Evolutionary conservation across 2,329 filamentous ascomycete species (phyloP).

Genomic region (Venturia carpophila): DNA sequence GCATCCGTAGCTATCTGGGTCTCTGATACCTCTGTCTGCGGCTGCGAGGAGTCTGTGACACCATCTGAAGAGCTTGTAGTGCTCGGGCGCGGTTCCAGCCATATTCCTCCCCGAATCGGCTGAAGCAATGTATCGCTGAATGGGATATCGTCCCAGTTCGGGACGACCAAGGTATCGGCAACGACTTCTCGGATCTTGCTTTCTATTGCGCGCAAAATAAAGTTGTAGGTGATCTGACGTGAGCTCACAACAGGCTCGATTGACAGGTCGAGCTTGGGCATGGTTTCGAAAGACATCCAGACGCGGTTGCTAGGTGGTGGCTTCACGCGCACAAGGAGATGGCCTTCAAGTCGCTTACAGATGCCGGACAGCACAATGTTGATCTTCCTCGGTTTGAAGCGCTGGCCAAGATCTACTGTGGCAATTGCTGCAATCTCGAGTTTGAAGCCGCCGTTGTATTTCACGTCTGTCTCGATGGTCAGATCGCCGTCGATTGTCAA

Average conservation of each 20-base stretch:
- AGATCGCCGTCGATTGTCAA: slow-evolving; percentile 88
- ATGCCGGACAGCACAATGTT: slow-evolving; percentile 81
- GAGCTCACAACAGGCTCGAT: slow-evolving; percentile 94
- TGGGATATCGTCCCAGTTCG: slow-evolving; percentile 93
- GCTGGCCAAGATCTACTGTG: slow-evolving; percentile 77
- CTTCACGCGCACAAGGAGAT: slow-evolving; percentile 79
- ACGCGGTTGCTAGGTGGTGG: slow-evolving; percentile 89
- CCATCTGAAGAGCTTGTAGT: slow-evolving; percentile 19
- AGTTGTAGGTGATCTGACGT: slow-evolving; percentile 87
- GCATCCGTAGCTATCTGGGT: slow-evolving; percentile 19
- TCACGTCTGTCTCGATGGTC: slow-evolving; percentile 75
- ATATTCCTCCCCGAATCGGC: slow-evolving; percentile 78
- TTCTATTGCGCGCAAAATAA: slow-evolving; percentile 89
- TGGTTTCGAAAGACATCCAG: slow-evolving; percentile 94
- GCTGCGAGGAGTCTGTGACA: slow-evolving; percentile 24
- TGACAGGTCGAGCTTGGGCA: slow-evolving; percentile 88
- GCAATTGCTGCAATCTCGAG: slow-evolving; percentile 89
- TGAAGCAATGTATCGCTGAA: slow-evolving; percentile 78
- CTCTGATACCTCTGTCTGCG: slow-evolving; percentile 19
- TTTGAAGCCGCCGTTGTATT: slow-evolving; percentile 81
- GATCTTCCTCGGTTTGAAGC: slow-evolving; percentile 86
- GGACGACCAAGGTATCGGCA: slow-evolving; percentile 80
- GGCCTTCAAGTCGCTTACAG: slow-evolving; percentile 76
- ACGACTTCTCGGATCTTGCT: slow-evolving; percentile 90
- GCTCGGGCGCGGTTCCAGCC: slow-evolving; percentile 39